These are phyloP conservation scores for Hibiscus mutabilis DNA, from an alignment of 345 rosid genomes.

Conservation along the genomic window DNA sequence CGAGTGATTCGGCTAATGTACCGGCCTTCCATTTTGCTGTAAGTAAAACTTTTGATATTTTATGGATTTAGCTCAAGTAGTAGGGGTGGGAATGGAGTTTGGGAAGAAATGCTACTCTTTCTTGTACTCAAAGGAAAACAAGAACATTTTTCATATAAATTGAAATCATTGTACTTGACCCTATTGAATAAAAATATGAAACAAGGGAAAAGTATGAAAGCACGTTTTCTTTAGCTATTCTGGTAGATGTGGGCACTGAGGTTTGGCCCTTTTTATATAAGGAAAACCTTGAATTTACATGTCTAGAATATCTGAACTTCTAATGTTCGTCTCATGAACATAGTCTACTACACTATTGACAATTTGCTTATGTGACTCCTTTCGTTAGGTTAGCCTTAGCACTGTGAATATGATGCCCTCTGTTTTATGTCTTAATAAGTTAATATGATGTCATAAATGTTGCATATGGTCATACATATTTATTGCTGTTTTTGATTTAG, in stretches of 20 bases:
- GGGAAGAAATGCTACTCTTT: neutral
- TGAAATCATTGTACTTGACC: neutral
- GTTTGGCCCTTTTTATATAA: neutral
- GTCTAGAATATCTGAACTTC: neutral
- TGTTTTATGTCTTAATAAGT: neutral
- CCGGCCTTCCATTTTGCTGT: constrained; percentile 85
- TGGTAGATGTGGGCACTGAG: neutral
- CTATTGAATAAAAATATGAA: neutral
- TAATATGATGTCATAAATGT: neutral
- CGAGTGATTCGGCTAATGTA: constrained; percentile 44
- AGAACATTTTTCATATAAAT: neutral
- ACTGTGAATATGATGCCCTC: neutral
- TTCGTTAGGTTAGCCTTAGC: neutral
- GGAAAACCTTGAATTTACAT: neutral
- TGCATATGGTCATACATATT: neutral
- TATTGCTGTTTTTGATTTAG: neutral
- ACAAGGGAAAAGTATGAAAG: neutral
- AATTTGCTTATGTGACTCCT: neutral
- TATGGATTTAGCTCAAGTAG: neutral
- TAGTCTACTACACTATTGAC: neutral
- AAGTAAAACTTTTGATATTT: constrained; percentile 27
- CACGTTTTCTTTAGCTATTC: neutral
- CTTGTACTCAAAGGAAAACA: neutral
- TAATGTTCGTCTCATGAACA: neutral
- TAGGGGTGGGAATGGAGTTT: neutral